Evolutionary conservation across 768 basidiomycete species (phyloP).

Genomic region (Dacryopinax primogenitus): DNA sequence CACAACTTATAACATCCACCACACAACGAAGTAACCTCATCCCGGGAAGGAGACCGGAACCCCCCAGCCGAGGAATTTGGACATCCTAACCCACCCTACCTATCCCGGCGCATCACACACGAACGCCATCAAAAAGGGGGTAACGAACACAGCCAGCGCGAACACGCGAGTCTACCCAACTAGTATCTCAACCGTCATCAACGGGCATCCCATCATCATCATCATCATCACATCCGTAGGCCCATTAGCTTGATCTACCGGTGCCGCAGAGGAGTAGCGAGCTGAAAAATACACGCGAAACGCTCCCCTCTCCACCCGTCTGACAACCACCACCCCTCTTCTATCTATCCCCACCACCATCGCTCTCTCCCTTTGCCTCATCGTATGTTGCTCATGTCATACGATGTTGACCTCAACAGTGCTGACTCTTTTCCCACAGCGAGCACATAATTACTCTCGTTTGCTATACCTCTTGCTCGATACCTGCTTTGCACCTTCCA

Average conservation of each 20-base stretch:
- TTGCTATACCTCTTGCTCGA: background rate
- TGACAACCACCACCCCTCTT: background rate
- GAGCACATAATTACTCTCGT: background rate
- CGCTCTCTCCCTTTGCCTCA: background rate
- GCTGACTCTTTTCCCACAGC: background rate
- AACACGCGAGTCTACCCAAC: too few species aligned
- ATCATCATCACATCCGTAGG: background rate
- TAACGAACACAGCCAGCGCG: too few species aligned
- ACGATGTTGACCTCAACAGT: background rate
- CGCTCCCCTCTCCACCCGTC: background rate
- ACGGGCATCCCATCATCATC: background rate
- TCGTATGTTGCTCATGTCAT: background rate
- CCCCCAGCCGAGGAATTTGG: too few species aligned
- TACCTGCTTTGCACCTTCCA: background rate
- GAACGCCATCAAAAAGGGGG: too few species aligned
- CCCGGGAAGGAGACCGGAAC: too few species aligned
- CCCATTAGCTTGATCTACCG: background rate
- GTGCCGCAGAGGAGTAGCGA: background rate
- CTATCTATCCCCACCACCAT: background rate
- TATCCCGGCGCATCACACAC: too few species aligned
- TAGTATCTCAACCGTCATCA: background rate
- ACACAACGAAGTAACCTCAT: too few species aligned
- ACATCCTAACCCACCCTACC: too few species aligned
- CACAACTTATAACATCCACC: background rate
- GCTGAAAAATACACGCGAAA: constrained; percentile 3